These are phyloP conservation scores for Sequoiadendron giganteum DNA, from an alignment of 75 land plant genomes.

Conservation along the genomic window DNA sequence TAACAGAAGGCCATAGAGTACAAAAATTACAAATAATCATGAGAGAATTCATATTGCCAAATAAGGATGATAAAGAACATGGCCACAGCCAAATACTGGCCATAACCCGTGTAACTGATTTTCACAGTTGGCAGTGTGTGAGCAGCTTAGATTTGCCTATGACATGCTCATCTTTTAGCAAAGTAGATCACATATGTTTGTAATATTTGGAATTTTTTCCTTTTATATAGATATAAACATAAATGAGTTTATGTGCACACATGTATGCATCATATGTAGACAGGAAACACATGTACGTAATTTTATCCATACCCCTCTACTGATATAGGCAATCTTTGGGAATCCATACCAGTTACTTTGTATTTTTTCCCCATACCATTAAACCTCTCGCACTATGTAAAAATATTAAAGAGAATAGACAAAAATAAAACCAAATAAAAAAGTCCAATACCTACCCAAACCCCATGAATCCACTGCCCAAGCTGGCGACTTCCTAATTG, in stretches of 20 bases:
- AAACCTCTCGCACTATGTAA: not conserved
- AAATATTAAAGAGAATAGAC: not conserved
- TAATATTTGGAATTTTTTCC: not conserved
- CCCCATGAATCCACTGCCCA: constrained; percentile 99
- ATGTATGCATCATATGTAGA: not conserved
- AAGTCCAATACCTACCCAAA: constrained; percentile 54
- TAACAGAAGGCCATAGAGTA: not conserved
- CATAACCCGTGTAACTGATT: not conserved
- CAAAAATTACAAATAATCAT: not conserved
- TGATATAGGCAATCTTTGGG: not conserved
- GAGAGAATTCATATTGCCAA: not conserved
- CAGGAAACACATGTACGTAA: not conserved
- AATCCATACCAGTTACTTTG: not conserved
- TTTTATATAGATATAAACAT: not conserved
- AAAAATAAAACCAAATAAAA: not conserved
- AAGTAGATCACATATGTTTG: not conserved
- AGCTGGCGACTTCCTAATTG: constrained; percentile 89
- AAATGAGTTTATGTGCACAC: not conserved
- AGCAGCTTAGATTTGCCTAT: not conserved
- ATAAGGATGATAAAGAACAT: too few species aligned
- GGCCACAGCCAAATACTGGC: too few species aligned
- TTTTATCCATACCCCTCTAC: not conserved
- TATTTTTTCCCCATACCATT: not conserved
- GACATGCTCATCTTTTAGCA: not conserved
- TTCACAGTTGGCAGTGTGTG: not conserved